Evolutionary conservation across 2,329 filamentous ascomycete genomes (phyloP).

Genomic region (Macrophomina pseudophaseolina): DNA sequence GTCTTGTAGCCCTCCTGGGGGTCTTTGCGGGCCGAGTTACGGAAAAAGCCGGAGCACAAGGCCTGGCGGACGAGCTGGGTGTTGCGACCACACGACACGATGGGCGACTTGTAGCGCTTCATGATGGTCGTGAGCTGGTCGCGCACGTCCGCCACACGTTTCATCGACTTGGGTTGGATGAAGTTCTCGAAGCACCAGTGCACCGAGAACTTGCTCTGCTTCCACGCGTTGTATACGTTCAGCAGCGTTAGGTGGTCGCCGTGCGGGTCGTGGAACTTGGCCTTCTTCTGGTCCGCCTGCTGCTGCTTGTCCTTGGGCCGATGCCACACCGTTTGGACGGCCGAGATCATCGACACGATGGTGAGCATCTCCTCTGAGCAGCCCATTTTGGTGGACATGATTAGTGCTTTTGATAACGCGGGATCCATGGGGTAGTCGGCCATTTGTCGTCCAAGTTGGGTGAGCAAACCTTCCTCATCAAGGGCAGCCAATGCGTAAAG

Average conservation of each 20-base stretch:
- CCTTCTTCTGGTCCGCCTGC: slow-evolving; percentile 95
- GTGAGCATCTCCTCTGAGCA: slow-evolving; percentile 94
- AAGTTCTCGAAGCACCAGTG: slow-evolving; percentile 99
- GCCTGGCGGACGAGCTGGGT: slow-evolving; percentile 88
- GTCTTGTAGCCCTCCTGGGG: slow-evolving; percentile 98
- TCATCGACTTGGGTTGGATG: slow-evolving; percentile 89
- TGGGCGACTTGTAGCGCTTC: slow-evolving; percentile 82
- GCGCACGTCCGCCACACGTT: slow-evolving; percentile 87
- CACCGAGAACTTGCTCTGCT: slow-evolving; percentile 77
- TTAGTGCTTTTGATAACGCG: slow-evolving; percentile 85
- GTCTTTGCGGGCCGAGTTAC: slow-evolving; percentile 92
- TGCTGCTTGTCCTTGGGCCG: slow-evolving; percentile 96
- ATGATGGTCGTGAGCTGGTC: slow-evolving; percentile 94
- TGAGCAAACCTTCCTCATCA: slow-evolving; percentile 93
- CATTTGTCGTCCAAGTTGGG: slow-evolving; percentile 92
- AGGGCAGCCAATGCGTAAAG: slow-evolving; percentile 89
- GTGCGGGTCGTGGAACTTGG: slow-evolving; percentile 94
- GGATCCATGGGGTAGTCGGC: slow-evolving; percentile 99
- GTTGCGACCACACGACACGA: slow-evolving; percentile 84
- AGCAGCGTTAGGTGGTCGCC: slow-evolving; percentile 94
- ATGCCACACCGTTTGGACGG: slow-evolving; percentile 83
- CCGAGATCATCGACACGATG: slow-evolving; percentile 91
- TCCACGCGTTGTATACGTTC: slow-evolving; percentile 98
- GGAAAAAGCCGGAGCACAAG: slow-evolving; percentile 92
- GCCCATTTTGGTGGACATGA: slow-evolving; percentile 81